Evolutionary conservation across 257 asterid species (phyloP).

Genomic region (Scutellaria galericulata): DNA sequence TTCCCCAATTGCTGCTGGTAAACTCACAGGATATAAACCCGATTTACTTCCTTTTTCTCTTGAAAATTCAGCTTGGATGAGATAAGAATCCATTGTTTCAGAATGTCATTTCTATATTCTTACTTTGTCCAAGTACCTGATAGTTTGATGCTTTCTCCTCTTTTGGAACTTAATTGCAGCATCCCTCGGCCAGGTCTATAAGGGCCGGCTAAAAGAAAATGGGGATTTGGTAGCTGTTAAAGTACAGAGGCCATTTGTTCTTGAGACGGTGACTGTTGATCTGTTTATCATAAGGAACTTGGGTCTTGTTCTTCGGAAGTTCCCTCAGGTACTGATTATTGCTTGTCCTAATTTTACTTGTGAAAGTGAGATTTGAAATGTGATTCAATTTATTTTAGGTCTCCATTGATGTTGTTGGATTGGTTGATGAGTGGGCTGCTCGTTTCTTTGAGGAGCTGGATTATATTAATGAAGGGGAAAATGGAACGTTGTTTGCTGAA

Average conservation of each 20-base stretch:
- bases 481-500: constrained; percentile 91
- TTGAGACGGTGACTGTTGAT: constrained; percentile 97
- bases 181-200: constrained; percentile 97
- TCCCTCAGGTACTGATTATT: constrained; percentile 75
- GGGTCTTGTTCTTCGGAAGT: constrained; percentile 89
- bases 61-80: constrained; percentile 8
- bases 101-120: constrained; percentile 12
- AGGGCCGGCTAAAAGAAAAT: constrained; percentile 91
- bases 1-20: constrained; percentile 99
- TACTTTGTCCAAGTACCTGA: constrained; percentile 31
- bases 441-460: constrained; percentile 99
- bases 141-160: constrained; percentile 27
- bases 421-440: constrained; percentile 99
- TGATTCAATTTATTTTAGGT: constrained; percentile 50
- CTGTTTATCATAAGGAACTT: constrained; percentile 80
- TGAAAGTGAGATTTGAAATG: constrained; percentile 25
- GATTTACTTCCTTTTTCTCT: not conserved
- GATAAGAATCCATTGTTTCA: not conserved
- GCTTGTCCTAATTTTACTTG: constrained; percentile 25
- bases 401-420: constrained; percentile 92
- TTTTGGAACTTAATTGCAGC: constrained; percentile 64
- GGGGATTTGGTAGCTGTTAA: constrained; percentile 98
- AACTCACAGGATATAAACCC: constrained; percentile 40
- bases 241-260: constrained; percentile 99
- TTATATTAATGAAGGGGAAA: constrained; percentile 94